phyloP scores from a whole-genome alignment of 2,329 filamentous ascomycete genomes.

The Dactylonectria macrodidyma region DNA sequence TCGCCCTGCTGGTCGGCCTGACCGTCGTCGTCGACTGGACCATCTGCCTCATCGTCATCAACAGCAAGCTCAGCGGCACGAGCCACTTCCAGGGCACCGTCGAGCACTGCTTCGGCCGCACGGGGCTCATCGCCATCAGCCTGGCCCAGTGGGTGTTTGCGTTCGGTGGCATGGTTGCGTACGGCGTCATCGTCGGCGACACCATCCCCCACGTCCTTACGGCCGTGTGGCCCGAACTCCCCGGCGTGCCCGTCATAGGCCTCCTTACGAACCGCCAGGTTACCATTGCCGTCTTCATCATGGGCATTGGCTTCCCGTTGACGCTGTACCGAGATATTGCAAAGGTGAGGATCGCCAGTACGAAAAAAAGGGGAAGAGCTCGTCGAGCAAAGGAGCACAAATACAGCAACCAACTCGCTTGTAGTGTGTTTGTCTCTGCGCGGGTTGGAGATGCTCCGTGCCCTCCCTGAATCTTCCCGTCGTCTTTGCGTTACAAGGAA shows the following conservation, averaged over 20 bases:
- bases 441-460: neutral
- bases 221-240: constrained; percentile 84
- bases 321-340: constrained; percentile 97
- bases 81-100: constrained; percentile 97
- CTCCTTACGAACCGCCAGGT: constrained; percentile 85
- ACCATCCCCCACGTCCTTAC: constrained; percentile 92
- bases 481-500: constrained; percentile 4
- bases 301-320: constrained; percentile 90
- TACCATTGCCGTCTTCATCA: constrained; percentile 88
- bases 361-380: neutral
- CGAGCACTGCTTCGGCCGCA: constrained; percentile 92
- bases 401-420: neutral
- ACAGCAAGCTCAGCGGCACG: constrained; percentile 95
- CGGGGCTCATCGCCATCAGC: constrained; percentile 88
- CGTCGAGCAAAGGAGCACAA: neutral
- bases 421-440: neutral
- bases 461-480: neutral
- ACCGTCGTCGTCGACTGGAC: constrained; percentile 97
- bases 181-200: constrained; percentile 97
- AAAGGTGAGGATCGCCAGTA: constrained; percentile 73
- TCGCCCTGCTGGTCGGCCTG: constrained; percentile 82
- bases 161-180: constrained; percentile 98
- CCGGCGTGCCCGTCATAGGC: constrained; percentile 82
- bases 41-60: constrained; percentile 95
- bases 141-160: constrained; percentile 98